Percentiles rank a stretch among this genome's conserved stretches.
These are phyloP conservation scores for Cystofilobasidium capitatum DNA, from an alignment of 768 basidiomycete genomes.

Conservation along the genomic window DNA sequence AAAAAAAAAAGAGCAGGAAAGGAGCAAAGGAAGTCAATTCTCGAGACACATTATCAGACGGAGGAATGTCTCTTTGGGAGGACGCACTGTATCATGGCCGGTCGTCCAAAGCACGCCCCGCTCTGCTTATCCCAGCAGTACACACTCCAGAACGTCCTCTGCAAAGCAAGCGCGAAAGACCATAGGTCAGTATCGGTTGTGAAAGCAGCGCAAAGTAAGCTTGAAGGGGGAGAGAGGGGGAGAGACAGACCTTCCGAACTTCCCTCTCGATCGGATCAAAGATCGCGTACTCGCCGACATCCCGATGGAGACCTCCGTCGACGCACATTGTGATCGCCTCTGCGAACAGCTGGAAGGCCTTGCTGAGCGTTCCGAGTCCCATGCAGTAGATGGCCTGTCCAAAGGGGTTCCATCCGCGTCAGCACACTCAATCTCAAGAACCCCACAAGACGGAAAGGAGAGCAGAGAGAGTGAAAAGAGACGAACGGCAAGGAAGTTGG, in stretches of 20 bases:
- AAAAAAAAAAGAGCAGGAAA: neutral
- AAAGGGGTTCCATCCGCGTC: too few species aligned
- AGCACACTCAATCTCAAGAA: neutral
- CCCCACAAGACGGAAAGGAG: too few species aligned
- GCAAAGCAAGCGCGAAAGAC: too few species aligned
- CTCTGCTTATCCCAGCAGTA: slow-evolving; percentile 96
- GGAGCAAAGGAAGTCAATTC: neutral
- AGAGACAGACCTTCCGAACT: slow-evolving; percentile 55
- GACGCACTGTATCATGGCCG: slow-evolving; percentile 59
- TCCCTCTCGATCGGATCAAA: slow-evolving; percentile 87
- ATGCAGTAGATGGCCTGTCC: slow-evolving; percentile 64
- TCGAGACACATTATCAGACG: neutral
- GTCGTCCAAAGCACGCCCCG: slow-evolving; percentile 70
- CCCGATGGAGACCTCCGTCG: slow-evolving; percentile 81
- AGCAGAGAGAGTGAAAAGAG: neutral
- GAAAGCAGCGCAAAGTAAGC: neutral
- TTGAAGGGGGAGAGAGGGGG: neutral
- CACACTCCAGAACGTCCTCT: slow-evolving; percentile 88
- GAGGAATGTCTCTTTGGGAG: too few species aligned
- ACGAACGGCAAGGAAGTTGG: slow-evolving; percentile 66
- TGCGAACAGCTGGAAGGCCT: slow-evolving; percentile 72
- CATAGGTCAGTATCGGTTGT: neutral
- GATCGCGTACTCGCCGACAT: slow-evolving; percentile 58
- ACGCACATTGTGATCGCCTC: slow-evolving; percentile 74
- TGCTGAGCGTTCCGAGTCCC: slow-evolving; percentile 77